Evolutionary conservation across 176 grass and related monocot species (phyloP).

Genomic region (Canna indica): DNA sequence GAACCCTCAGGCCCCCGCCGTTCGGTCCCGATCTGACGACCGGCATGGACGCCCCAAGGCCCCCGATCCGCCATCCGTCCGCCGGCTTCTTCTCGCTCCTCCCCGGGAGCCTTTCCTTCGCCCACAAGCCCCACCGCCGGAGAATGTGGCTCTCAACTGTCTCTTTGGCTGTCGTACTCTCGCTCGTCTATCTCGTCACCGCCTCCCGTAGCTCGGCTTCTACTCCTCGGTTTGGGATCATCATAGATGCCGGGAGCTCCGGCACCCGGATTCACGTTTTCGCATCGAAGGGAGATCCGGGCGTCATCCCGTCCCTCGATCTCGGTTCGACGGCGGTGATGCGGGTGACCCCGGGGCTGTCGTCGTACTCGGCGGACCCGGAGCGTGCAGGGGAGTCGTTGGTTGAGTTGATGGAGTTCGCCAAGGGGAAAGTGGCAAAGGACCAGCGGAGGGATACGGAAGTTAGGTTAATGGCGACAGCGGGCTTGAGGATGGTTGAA

Average conservation of each 20-base stretch:
- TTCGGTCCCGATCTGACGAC: neutral
- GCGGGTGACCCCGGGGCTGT: constrained; percentile 58
- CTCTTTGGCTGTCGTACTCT: neutral
- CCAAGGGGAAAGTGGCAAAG: constrained; percentile 32
- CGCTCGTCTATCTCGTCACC: constrained; percentile 20
- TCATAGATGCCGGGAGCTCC: constrained; percentile 80
- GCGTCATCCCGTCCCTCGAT: constrained; percentile 30
- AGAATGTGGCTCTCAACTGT: constrained; percentile 13
- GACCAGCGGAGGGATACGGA: constrained; percentile 41
- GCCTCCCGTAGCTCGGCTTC: neutral
- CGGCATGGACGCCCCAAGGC: constrained; percentile 27
- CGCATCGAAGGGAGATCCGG: constrained; percentile 14
- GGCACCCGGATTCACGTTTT: constrained; percentile 74
- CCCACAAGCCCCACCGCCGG: neutral
- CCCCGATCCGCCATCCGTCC: constrained; percentile 10
- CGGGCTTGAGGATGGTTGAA: constrained; percentile 57
- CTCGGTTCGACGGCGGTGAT: constrained; percentile 31
- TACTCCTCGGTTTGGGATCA: constrained; percentile 31
- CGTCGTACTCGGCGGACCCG: constrained; percentile 43
- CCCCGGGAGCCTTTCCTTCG: neutral
- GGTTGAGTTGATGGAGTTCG: constrained; percentile 61
- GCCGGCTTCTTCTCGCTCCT: constrained; percentile 18
- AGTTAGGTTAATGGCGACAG: constrained; percentile 83
- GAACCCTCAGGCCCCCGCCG: neutral
- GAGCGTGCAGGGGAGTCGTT: constrained; percentile 46